A percentile compares a stretch with the other conserved stretches of the same genome.
These are phyloP conservation scores for Tetrapyrgos nigripes DNA, from an alignment of 1,284 basidiomycete species.

Conservation along the genomic window DNA sequence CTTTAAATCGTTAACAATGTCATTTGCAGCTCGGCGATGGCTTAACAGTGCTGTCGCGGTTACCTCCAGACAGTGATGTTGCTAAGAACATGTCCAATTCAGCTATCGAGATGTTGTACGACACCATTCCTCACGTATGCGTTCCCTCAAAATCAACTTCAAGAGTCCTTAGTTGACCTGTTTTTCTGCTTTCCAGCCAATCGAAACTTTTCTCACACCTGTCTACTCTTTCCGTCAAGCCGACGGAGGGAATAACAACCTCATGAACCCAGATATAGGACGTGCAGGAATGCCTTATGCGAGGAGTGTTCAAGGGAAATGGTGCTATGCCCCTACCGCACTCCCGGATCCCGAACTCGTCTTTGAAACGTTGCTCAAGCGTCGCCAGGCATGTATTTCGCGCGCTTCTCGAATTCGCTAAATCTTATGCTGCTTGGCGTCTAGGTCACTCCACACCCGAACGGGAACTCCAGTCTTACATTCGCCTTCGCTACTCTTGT, in stretches of 20 bases:
- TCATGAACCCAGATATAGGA: slow-evolving; percentile 47
- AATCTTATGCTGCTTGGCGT: not conserved
- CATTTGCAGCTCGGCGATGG: slow-evolving; percentile 33
- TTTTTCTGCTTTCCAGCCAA: not conserved
- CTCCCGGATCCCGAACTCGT: slow-evolving; percentile 47
- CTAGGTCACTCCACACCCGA: slow-evolving; percentile 44
- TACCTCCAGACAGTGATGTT: slow-evolving; percentile 29
- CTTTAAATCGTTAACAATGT: not conserved
- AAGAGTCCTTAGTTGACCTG: not conserved
- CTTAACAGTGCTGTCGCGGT: slow-evolving; percentile 36
- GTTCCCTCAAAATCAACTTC: not conserved
- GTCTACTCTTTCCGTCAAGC: slow-evolving; percentile 41
- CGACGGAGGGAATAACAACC: slow-evolving; percentile 51
- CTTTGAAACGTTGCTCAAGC: slow-evolving; percentile 54
- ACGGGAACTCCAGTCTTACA: slow-evolving; percentile 54
- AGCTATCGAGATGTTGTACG: slow-evolving; percentile 42
- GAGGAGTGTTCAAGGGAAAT: slow-evolving; percentile 48
- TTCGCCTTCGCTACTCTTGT: slow-evolving; percentile 56
- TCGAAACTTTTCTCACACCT: slow-evolving; percentile 40
- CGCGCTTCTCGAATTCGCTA: not conserved
- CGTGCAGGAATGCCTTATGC: slow-evolving; percentile 52
- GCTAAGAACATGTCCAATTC: slow-evolving; percentile 31
- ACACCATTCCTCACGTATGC: slow-evolving; percentile 51
- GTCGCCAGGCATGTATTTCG: slow-evolving; percentile 33
- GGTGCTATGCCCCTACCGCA: slow-evolving; percentile 34